Base-by-base conservation (phyloP, 1,284 basidiomycete species). In the Boletus calvinii region DNA sequence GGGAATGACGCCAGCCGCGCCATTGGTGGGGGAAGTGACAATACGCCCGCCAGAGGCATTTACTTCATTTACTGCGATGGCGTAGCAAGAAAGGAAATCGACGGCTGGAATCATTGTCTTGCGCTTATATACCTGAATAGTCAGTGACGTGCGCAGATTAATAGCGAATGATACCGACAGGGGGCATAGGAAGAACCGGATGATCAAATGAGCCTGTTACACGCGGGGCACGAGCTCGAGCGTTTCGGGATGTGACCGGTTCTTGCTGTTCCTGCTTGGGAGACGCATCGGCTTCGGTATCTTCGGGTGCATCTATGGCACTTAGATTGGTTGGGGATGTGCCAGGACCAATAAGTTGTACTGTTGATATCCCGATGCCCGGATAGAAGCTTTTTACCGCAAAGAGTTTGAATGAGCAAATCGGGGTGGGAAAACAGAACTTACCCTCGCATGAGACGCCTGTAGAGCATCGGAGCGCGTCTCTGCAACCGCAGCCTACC, bases 21-120 rank as follows among this genome's bases (percentile, higher is more conserved):
- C 90, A 63, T 92, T 90, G 6, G 92, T 96, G 0, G 95, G 95
- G 1, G 92, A 92, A 4, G 95, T 98, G 20, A 98, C 94, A 48
- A 98, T 95, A 15, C 95, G 79, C 0, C 94, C 93, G 0, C 94
- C 94, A 15, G 85, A 83, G 2, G 94, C 94, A 63, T 97, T 97
- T 22, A 95, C 93, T 67, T 90, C 87, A 60, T 91, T 92, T 29
- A 94, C 92, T 5, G 91, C 91, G 54, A 94, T 94, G 1, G 92
- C 93, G 71, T 95, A 95, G 62, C 91, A 94, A 3, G 87, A 92
- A 56, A 98, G 75, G 67, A 95, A 96, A 68, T 98, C 95, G 73
- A 98, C 87, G 0, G 93, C 93, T 0, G 94, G 94, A 50, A 97
- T 94, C 61, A 85, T 84, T 11, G 88, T 91, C 62, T 84, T 89